Evolutionary conservation across 1,284 basidiomycete species (phyloP).

Genomic region (Ceratobasidium sp.): DNA sequence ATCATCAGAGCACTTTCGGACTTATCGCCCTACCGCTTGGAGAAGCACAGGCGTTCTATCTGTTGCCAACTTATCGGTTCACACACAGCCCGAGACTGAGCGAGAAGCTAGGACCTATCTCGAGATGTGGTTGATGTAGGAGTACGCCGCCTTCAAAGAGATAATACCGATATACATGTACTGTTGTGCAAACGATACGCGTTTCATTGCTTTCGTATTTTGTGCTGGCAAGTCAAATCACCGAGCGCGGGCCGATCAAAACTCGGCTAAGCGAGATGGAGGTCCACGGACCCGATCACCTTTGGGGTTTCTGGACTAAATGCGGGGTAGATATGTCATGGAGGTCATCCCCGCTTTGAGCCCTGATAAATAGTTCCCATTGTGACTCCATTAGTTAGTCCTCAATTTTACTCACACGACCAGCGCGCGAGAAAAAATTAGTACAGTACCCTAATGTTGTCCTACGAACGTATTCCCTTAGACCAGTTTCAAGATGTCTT

Average conservation of each 20-base stretch:
- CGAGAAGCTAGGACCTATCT: no score
- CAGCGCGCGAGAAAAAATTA: neutral
- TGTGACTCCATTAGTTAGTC: neutral
- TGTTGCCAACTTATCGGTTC: no score
- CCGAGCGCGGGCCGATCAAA: slow-evolving; percentile 33
- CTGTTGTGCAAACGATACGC: no score
- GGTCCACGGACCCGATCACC: neutral
- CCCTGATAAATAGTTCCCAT: slow-evolving; percentile 6
- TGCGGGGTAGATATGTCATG: slow-evolving; percentile 16
- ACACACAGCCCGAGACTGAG: no score
- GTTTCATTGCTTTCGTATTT: no score
- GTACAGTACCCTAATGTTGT: slow-evolving; percentile 1
- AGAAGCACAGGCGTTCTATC: no score
- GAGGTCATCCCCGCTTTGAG: slow-evolving; percentile 10
- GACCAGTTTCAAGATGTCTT: slow-evolving; percentile 65
- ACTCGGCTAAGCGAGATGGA: slow-evolving; percentile 1
- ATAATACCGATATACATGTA: no score
- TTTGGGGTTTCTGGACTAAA: slow-evolving; percentile 1
- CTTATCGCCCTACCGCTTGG: no score
- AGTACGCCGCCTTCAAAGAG: no score
- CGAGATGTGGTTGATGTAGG: no score
- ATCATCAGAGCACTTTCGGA: no score
- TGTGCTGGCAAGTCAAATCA: neutral
- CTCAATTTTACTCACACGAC: slow-evolving; percentile 28
- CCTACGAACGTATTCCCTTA: slow-evolving; percentile 51